Conservation (phyloP, 345 rosid species). For the Microcos paniculata region DNA sequence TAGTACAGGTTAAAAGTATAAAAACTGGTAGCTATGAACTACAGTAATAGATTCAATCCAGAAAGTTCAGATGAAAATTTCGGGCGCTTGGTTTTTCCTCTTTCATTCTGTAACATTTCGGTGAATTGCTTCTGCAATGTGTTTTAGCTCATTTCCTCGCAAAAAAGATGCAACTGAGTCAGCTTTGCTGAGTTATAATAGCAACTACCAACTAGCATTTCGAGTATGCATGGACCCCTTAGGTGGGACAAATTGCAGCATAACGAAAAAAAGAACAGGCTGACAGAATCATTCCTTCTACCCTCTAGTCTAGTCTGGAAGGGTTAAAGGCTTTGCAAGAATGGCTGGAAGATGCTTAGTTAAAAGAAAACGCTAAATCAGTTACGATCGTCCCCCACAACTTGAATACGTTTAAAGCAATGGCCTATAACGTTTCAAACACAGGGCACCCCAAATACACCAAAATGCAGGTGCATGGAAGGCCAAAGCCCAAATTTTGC, state of each 20-base stretch:
- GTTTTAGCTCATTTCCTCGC: too few relatives aligned
- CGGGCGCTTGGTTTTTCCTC: too few relatives aligned
- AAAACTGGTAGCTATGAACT: too few relatives aligned
- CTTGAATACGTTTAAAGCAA: not conserved
- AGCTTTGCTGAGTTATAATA: too few relatives aligned
- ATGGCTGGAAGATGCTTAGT: not conserved
- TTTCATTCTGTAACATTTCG: too few relatives aligned
- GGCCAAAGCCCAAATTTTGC: not conserved
- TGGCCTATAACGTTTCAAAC: not conserved
- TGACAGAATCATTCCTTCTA: not conserved
- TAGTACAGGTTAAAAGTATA: too few relatives aligned
- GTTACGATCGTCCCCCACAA: not conserved
- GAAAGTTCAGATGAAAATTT: too few relatives aligned
- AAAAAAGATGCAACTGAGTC: too few relatives aligned
- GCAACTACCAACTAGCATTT: too few relatives aligned
- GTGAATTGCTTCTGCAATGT: too few relatives aligned
- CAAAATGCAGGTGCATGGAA: not conserved
- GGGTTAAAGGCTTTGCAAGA: not conserved
- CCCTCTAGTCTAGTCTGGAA: not conserved
- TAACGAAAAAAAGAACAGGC: not conserved
- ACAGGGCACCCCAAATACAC: not conserved
- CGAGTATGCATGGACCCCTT: not conserved
- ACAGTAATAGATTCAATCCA: too few relatives aligned
- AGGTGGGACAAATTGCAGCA: not conserved
- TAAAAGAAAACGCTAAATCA: not conserved